A percentile compares a stretch with the other conserved stretches of the same genome.
Conservation (phyloP, 2,329 filamentous ascomycete species). For the Neurospora sp. region DNA sequence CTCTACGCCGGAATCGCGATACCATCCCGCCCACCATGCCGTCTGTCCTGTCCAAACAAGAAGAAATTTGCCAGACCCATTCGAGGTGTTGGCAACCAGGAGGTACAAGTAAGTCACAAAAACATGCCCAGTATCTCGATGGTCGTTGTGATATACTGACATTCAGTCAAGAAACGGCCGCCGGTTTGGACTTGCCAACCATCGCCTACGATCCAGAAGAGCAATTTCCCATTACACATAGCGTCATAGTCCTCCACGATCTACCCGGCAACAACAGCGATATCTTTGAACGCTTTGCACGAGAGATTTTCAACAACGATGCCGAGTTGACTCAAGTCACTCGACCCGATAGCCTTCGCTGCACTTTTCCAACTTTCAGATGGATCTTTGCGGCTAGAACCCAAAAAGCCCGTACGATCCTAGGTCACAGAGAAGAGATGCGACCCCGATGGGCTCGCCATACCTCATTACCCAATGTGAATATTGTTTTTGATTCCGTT, state of each 20-base stretch:
- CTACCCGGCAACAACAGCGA: background rate
- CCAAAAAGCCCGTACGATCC: background rate
- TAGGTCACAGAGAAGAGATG: background rate
- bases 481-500: too few species aligned
- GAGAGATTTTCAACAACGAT: background rate
- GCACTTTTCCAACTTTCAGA: background rate
- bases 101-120: background rate
- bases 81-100: background rate
- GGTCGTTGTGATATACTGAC: background rate
- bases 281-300: background rate
- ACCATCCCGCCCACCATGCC: background rate
- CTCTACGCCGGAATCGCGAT: background rate
- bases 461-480: background rate
- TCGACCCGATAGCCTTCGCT: background rate
- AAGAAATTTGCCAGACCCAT: background rate
- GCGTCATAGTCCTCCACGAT: background rate
- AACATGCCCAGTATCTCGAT: background rate
- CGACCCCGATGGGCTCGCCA: background rate
- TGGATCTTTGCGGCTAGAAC: background rate
- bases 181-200: background rate
- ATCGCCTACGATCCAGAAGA: background rate
- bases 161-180: background rate
- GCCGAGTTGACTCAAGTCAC: background rate
- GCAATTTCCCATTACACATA: background rate
- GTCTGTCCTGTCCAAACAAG: background rate